A percentile compares a stretch with the other conserved stretches of the same genome.
Conservation (phyloP, 345 rosid genomes). For the Pistacia integerrima region DNA sequence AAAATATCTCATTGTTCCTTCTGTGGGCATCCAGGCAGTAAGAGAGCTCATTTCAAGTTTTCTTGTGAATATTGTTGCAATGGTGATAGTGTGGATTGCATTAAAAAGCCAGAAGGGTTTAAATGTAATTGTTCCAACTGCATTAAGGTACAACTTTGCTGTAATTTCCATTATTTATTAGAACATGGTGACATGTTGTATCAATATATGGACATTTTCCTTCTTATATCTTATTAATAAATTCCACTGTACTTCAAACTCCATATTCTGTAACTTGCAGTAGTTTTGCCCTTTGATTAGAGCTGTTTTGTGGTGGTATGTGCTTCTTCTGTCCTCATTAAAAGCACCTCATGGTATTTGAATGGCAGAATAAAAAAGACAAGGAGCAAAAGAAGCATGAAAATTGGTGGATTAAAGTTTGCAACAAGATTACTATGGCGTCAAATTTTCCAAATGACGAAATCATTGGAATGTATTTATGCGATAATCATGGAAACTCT, state of each 20-base stretch:
- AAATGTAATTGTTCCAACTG: conserved; percentile 70
- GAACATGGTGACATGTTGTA: background rate
- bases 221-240: background rate
- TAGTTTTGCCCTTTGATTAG: background rate
- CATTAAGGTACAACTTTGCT: conserved; percentile 39
- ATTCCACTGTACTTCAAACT: background rate
- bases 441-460: conserved; percentile 67
- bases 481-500: conserved; percentile 46
- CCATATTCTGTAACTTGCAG: background rate
- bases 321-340: background rate
- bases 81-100: conserved; percentile 50
- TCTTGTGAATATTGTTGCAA: conserved; percentile 63
- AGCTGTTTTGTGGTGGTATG: background rate
- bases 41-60: conserved; percentile 59
- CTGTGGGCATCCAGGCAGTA: conserved; percentile 91
- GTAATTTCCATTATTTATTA: background rate
- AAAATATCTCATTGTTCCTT: conserved; percentile 70
- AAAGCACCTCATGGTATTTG: conserved; percentile 13
- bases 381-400: conserved; percentile 63
- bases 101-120: conserved; percentile 58
- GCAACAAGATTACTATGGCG: conserved; percentile 57
- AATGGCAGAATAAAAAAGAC: conserved; percentile 45
- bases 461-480: conserved; percentile 70
- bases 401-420: conserved; percentile 72
- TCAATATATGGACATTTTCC: background rate